Evolutionary conservation across 257 asterid species (phyloP), one percentile per base, ranked within the genome.

Genomic region (Hygrophila difformis): DNA sequence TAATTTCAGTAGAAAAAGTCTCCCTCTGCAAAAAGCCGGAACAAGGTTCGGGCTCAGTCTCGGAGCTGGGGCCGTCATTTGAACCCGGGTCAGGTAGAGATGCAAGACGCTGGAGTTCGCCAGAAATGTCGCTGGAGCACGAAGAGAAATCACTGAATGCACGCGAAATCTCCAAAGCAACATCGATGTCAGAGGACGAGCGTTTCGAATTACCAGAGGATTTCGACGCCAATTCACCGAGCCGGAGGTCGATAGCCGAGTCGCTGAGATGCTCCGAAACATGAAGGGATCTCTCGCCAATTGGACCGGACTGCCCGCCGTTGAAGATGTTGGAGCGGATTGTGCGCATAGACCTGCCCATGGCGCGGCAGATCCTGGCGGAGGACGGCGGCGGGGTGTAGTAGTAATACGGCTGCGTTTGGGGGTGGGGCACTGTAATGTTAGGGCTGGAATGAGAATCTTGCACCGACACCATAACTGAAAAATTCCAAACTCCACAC

Each of bases 81-180:
- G 57, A 60, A 44, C 63, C 70, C 4, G 78, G 80, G 34, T 66
- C 77, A 0, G 84, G 86, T 5, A 71, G 47, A 38, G 50, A 33
- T 0, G 97, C 91, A 31, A 89, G 84, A 12, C 94, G 96, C 55
- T 85, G 91, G 21, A 89, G 69, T 67, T 89, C 97, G 10, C 93
- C 86, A 21, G 97, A 85, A 14, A 89, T 85, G 35, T 89, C 96
- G 51, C 94, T 88, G 51, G 94, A 81, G 74, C 79, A 84, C 34
- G 80, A 87, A 2, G 97, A 81, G 65, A 82, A 78, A 59, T 81
- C 91, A 39, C 94, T 79, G 67, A 88, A 76, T 4, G 94, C 72
- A 5, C 62, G 73, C 3, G 97, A 81, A 10, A 74, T 39, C 12
- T 88, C 86, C 44, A 87, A 53, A 49, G 66, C 57, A 35, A 68